These are phyloP conservation scores for Stipa capillata DNA, from an alignment of 176 grass and related monocot species.

Conservation along the genomic window DNA sequence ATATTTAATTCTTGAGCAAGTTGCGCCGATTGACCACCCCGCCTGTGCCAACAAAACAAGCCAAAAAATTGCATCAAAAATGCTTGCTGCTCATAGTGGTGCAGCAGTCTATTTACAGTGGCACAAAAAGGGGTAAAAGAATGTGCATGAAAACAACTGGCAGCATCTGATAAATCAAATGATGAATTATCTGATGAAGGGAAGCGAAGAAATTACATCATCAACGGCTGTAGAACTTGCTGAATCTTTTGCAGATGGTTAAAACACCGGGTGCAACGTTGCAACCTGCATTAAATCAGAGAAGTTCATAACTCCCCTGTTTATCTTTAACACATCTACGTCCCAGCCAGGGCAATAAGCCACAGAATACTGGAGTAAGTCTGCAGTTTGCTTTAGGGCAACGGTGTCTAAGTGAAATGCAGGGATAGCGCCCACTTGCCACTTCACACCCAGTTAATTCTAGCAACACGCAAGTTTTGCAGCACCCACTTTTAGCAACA, in stretches of 20 bases:
- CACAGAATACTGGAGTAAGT: not conserved
- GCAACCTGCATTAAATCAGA: conserved; percentile 39
- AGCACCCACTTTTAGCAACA: not conserved
- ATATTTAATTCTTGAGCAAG: conserved; percentile 66
- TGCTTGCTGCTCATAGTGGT: not conserved
- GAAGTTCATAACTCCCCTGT: not conserved
- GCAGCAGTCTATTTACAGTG: not conserved
- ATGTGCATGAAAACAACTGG: not conserved
- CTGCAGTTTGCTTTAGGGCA: not conserved
- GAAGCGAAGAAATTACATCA: conserved; percentile 32
- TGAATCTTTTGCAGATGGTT: conserved; percentile 77
- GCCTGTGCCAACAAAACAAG: conserved; percentile 36
- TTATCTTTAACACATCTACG: not conserved
- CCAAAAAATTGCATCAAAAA: not conserved
- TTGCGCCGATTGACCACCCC: conserved; percentile 46
- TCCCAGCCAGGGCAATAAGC: not conserved
- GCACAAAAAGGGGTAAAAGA: not conserved
- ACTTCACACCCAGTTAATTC: not conserved
- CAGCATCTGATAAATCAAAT: not conserved
- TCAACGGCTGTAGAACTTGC: conserved; percentile 49
- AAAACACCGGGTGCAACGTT: conserved; percentile 77
- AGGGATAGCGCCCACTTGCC: no score
- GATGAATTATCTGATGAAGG: no score
- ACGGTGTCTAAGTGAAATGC: no score
- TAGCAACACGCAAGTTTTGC: not conserved